Evolutionary conservation across 1,284 basidiomycete genomes (phyloP).

Genomic region (Amylostereum areolatum): DNA sequence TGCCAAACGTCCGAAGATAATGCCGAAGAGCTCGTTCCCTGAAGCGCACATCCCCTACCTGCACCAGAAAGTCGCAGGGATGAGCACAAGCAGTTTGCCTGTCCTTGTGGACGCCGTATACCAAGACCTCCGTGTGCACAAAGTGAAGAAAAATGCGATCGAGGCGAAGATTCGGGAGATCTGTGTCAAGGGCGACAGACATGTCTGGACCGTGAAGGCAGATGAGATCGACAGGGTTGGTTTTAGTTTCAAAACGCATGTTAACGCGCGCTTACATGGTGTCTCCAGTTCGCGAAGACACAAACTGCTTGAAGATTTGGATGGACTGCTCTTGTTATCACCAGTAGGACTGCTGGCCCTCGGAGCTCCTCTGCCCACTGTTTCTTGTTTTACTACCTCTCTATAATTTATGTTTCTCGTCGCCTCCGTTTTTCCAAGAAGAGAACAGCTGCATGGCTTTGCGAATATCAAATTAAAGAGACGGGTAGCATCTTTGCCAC

Average conservation of each 20-base stretch:
- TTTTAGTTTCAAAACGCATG: not conserved
- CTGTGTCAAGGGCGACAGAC: constrained; percentile 57
- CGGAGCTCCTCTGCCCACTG: no score
- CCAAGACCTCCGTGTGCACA: constrained; percentile 56
- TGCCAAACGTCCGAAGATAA: constrained; percentile 27
- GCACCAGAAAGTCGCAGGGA: constrained; percentile 38
- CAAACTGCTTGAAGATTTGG: not conserved
- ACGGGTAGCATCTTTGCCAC: no score
- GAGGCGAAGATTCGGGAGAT: constrained; percentile 75
- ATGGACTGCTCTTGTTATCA: no score
- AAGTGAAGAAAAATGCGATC: constrained; percentile 76
- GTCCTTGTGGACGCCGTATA: constrained; percentile 69
- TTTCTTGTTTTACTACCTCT: no score
- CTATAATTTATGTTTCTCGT: no score
- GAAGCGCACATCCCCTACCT: constrained; percentile 54
- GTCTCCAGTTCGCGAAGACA: not conserved
- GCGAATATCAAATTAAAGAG: no score
- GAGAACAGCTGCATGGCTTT: no score
- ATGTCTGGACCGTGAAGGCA: constrained; percentile 9
- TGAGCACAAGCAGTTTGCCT: constrained; percentile 52
- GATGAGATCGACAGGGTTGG: constrained; percentile 3
- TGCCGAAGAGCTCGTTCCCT: constrained; percentile 61
- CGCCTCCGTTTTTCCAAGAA: no score
- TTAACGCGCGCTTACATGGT: constrained; percentile 1
- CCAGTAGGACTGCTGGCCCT: no score